Percentiles rank a stretch among this genome's conserved stretches.
Evolutionary conservation across 2,329 filamentous ascomycete genomes (phyloP).

Genomic region (Colletotrichum sp.): DNA sequence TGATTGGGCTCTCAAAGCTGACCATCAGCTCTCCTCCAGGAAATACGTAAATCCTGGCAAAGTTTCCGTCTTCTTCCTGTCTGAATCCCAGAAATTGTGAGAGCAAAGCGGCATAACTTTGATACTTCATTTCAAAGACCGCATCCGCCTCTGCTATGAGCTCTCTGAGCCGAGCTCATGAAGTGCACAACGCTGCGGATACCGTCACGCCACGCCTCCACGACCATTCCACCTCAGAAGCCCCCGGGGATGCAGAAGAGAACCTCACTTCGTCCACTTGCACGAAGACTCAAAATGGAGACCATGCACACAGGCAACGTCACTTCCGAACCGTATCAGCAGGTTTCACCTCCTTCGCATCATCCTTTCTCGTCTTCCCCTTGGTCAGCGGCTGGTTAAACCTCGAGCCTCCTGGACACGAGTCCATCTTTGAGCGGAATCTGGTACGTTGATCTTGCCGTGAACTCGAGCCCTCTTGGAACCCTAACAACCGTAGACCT

Average conservation of each 20-base stretch:
- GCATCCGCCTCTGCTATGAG: neutral
- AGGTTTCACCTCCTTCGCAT: too few relatives aligned
- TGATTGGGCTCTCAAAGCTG: neutral
- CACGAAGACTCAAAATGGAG: neutral
- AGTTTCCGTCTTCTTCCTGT: neutral
- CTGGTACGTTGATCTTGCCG: too few relatives aligned
- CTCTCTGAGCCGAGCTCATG: neutral
- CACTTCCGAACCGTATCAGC: neutral
- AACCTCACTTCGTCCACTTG: neutral
- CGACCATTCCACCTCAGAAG: neutral
- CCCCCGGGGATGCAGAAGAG: neutral
- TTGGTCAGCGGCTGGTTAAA: neutral
- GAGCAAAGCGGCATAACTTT: neutral
- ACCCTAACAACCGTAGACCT: too few relatives aligned
- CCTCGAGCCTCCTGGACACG: neutral
- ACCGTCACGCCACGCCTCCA: neutral
- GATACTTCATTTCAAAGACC: neutral
- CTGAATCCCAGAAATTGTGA: neutral
- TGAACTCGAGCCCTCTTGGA: too few relatives aligned
- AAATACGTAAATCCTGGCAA: neutral
- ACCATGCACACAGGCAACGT: neutral
- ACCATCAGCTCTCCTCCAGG: neutral
- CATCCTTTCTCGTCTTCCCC: neutral
- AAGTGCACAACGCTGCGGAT: neutral
- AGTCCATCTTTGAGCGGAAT: neutral